Conservation (phyloP, 176 grass and related monocot genomes). For the Aegilops longissima region DNA sequence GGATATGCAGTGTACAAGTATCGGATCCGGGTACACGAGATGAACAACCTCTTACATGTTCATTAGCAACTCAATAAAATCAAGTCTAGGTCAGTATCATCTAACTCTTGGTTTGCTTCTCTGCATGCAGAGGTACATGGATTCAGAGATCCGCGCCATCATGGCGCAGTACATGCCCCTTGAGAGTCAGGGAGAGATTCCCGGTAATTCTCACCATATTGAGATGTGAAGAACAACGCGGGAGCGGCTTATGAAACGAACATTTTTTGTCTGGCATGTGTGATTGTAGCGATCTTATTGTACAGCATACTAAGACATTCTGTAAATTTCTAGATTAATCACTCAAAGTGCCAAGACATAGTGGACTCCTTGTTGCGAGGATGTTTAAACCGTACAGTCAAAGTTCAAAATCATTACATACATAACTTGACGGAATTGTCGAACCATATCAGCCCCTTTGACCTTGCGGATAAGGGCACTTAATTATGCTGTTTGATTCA, state of each 20-base stretch:
- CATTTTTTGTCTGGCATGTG: slow-evolving; percentile 4
- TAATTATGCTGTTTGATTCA: too few species aligned
- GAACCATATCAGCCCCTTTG: too few species aligned
- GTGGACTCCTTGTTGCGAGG: too few species aligned
- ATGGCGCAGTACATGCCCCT: slow-evolving; percentile 93
- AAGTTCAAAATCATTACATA: too few species aligned
- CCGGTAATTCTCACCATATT: slow-evolving; percentile 48
- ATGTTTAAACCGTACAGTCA: too few species aligned
- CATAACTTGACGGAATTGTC: too few species aligned
- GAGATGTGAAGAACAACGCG: slow-evolving; percentile 44
- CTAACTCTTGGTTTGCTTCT: slow-evolving; percentile 12
- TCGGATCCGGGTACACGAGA: slow-evolving; percentile 68
- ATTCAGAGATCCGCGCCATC: slow-evolving; percentile 86
- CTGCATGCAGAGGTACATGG: slow-evolving; percentile 71
- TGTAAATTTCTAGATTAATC: slow-evolving; percentile 31
- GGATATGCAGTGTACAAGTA: slow-evolving; percentile 93
- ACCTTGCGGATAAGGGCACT: too few species aligned
- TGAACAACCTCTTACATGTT: not conserved
- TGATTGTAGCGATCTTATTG: not conserved
- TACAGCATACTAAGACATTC: not conserved
- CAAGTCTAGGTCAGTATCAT: slow-evolving; percentile 16
- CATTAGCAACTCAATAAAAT: not conserved
- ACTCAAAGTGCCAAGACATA: too few species aligned
- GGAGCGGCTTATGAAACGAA: not conserved
- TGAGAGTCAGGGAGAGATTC: slow-evolving; percentile 63